Evolutionary conservation across 1,284 basidiomycete genomes (phyloP).

Genomic region (Ustilago esculenta): DNA sequence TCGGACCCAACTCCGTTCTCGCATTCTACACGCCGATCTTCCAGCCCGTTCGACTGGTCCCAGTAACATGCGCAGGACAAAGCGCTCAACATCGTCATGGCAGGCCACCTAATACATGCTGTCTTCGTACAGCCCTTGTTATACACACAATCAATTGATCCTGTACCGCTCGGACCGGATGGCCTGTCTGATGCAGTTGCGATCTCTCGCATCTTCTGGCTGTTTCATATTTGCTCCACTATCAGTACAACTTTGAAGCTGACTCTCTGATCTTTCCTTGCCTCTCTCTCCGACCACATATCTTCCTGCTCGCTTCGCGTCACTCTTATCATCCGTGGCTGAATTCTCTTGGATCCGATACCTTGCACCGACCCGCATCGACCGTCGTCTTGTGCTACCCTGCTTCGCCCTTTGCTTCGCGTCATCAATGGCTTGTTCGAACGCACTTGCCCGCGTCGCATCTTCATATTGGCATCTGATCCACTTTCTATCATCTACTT

Average conservation of each 20-base stretch:
- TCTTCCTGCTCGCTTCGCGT: too few species aligned
- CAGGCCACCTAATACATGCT: too few species aligned
- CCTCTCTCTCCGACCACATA: background rate
- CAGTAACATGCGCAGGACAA: background rate
- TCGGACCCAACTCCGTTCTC: background rate
- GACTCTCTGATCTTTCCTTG: conserved; percentile 4
- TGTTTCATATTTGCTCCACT: background rate
- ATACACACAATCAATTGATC: too few species aligned
- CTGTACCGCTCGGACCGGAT: background rate
- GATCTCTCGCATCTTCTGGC: background rate
- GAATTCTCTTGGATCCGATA: too few species aligned
- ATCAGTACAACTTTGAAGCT: background rate
- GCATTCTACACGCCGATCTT: background rate
- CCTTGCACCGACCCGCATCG: background rate
- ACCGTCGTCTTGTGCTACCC: too few species aligned
- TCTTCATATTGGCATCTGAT: background rate
- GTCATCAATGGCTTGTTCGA: too few species aligned
- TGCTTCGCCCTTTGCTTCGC: too few species aligned
- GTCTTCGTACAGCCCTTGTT: too few species aligned
- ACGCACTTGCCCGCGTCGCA: too few species aligned
- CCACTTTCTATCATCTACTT: conserved; percentile 1
- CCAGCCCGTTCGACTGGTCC: background rate
- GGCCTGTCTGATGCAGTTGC: background rate
- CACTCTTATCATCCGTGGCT: too few species aligned
- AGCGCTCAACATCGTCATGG: too few species aligned